Base-by-base conservation (phyloP, 306 rosid genomes). In the Benincasa hispida region DNA sequence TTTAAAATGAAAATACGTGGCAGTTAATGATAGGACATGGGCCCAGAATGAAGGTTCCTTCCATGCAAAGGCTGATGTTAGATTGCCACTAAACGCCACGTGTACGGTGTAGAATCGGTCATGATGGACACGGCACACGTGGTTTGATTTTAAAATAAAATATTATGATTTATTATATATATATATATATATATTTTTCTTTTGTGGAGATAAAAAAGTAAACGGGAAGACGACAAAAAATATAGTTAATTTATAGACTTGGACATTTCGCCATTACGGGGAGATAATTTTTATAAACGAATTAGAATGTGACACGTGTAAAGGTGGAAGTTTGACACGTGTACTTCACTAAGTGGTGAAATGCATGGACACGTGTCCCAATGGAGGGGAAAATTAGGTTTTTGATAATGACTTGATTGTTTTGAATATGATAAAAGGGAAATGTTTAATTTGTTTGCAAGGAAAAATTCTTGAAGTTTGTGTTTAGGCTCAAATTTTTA, bases 61-160 rank as follows among this genome's bases (percentile, higher is more conserved):
- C 85, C 89, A 86, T 81, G 87, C 87, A 85, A 76, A 18, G 55
- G 57, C 65, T 84, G 85, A 84, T 79, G 48, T 82, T 82, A 84
- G 37, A 30, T 67, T 7, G 22, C 32, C 55, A 50, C 25, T 5
- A 32, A 5, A 0, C n/a, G 61, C 83, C 92, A 87, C 89, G 91
- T 87, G 86, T 79, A 77, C 84, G 88, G 85, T 59, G 74, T 50
- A 15, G 73, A 2, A 15, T 7, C 12, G 56, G 63, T 72, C 83
- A 53, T 77, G 67, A 18, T 47, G 60, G 76, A 79, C 84, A 77
- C 84, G 81, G 68, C 80, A 72, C 85, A 78, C 83, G 75, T 30
- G 81, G 76, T 25, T 70, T 48, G 25, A 57, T 17, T 72, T 47
- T 70, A 70, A 18, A 70, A 47, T 70, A 24, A 13, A 45, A 69